Percentiles rank a stretch among this genome's conserved stretches.
phyloP scores from a whole-genome alignment of 225 moss, liverwort and hornwort species.

The Ulota crispa region DNA sequence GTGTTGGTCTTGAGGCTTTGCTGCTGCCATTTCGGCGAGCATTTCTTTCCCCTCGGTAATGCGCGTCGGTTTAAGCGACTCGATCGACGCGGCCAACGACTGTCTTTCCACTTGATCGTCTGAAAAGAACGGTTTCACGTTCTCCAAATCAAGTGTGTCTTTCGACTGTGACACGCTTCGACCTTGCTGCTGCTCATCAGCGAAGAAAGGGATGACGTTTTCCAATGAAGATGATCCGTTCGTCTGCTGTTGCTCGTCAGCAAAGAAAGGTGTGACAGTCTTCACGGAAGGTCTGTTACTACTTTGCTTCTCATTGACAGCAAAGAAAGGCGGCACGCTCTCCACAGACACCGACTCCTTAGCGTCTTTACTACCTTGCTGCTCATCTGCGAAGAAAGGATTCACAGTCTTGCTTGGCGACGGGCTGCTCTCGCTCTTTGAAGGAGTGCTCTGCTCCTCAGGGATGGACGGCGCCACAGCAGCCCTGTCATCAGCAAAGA shows the following conservation, averaged over 20 bases:
- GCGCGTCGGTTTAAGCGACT: conserved; percentile 1
- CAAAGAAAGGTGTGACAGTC: conserved; percentile 28
- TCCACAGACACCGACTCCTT: neutral
- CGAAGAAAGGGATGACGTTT: conserved; percentile 16
- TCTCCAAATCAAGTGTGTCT: neutral
- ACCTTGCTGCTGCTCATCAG: conserved; percentile 16
- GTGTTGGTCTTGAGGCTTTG: conserved; percentile 27
- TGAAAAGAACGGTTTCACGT: conserved; percentile 43
- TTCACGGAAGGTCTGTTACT: neutral
- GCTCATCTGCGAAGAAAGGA: conserved; percentile 34
- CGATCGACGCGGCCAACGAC: neutral
- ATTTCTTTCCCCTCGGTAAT: conserved; percentile 20
- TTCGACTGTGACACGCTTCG: conserved; percentile 8
- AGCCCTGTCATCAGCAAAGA: conserved; percentile 20
- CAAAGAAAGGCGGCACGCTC: neutral
- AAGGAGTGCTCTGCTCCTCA: conserved; percentile 23
- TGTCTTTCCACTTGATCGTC: conserved; percentile 26
- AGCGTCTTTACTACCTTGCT: neutral
- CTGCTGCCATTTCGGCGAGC: conserved; percentile 10
- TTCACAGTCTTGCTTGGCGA: neutral
- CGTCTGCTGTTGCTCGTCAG: neutral
- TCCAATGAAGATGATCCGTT: neutral
- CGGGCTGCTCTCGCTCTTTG: no score
- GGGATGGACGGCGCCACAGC: no score
- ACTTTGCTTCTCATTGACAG: neutral